phyloP scores from a whole-genome alignment of 495 filamentous ascomycete species.

The Neurospora sp. region DNA sequence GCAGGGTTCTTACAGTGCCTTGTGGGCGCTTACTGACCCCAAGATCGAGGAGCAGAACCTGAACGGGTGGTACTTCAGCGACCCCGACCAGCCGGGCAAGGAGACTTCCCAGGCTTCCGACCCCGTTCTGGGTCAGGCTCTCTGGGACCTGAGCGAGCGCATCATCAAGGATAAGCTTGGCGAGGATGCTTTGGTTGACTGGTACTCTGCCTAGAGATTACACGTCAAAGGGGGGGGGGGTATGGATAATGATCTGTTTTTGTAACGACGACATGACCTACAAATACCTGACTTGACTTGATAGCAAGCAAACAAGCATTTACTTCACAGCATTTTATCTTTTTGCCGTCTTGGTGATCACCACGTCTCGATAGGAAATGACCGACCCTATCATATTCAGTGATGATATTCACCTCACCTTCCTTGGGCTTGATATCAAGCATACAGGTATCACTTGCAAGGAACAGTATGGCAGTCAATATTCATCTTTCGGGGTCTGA shows the following conservation, averaged over 20 bases:
- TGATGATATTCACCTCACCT: neutral
- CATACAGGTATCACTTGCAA: neutral
- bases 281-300: neutral
- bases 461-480: neutral
- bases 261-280: neutral
- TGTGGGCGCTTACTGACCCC: constrained; percentile 31
- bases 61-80: constrained; percentile 34
- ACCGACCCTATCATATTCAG: neutral
- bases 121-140: constrained; percentile 24
- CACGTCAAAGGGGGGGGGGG: neutral
- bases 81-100: constrained; percentile 21
- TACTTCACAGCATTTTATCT: neutral
- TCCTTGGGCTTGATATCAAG: neutral
- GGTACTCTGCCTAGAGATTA: constrained; percentile 10
- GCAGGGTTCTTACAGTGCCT: constrained; percentile 34
- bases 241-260: neutral
- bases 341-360: neutral
- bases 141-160: constrained; percentile 33
- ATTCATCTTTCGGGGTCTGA: neutral
- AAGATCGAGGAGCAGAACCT: constrained; percentile 31
- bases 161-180: constrained; percentile 36
- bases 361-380: neutral
- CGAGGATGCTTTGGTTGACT: constrained; percentile 26
- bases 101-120: constrained; percentile 32
- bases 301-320: neutral